Percentiles rank a stretch among this genome's conserved stretches.
These are phyloP conservation scores for Paraglomus occultum DNA, from an alignment of 192 early-diverging fungal species.

Conservation along the genomic window DNA sequence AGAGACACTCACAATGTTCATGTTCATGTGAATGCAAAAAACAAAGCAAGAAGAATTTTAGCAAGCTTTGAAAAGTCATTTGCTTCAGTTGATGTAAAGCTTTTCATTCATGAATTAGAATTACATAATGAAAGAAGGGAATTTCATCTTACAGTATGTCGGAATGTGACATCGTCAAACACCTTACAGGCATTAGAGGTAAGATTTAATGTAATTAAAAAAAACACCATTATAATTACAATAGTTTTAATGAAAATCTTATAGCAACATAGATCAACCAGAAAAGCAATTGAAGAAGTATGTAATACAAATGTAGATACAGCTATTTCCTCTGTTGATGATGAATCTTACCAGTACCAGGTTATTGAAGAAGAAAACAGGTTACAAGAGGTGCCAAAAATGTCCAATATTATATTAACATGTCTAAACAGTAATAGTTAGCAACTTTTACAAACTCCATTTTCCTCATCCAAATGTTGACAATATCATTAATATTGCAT, in stretches of 20 bases:
- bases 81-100: slow-evolving; percentile 17
- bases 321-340: too few species aligned
- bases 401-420: too few species aligned
- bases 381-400: too few species aligned
- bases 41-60: slow-evolving; percentile 30
- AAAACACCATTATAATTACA: too few species aligned
- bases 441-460: too few species aligned
- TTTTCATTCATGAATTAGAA: slow-evolving; percentile 24
- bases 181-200: slow-evolving; percentile 30
- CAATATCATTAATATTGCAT: too few species aligned
- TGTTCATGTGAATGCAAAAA: slow-evolving; percentile 26
- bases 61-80: slow-evolving; percentile 28
- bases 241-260: slow-evolving; percentile 15
- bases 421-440: too few species aligned
- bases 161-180: slow-evolving; percentile 22
- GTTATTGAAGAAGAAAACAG: too few species aligned
- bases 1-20: neutral
- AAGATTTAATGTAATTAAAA: slow-evolving; percentile 23
- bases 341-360: too few species aligned
- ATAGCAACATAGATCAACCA: slow-evolving; percentile 18
- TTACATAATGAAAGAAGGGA: slow-evolving; percentile 17
- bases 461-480: too few species aligned
- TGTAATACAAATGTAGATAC: neutral
- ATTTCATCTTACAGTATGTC: slow-evolving; percentile 12
- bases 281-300: slow-evolving; percentile 12